Base-by-base conservation (phyloP, 2,329 filamentous ascomycete genomes). In the Rutstroemia sp. region DNA sequence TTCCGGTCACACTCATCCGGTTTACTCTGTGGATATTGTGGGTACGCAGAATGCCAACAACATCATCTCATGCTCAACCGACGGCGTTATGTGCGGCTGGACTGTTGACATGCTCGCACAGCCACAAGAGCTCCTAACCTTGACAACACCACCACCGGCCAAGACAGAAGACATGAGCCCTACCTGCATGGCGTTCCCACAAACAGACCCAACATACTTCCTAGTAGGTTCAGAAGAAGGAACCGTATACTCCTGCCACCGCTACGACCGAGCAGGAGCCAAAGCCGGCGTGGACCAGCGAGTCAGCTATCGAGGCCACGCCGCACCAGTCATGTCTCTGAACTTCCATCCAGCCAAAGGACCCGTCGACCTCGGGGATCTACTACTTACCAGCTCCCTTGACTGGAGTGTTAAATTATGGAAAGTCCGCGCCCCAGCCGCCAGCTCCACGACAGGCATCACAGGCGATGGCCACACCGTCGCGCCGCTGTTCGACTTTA, bases 31-130 rank as follows among this genome's bases (percentile, higher is more conserved):
- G 57, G 89, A 94, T 61, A 95, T 99, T 55, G 90, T 99, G 50
- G 94, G 94, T 62, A 99, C 95, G 0, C 94, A 97, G 69, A 99
- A 99, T 71, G 94, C 94, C 58, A 96, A 96, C 75, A 99, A 97
- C 72, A 96, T 99, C 70, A 88, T 99, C 65, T 96, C 92, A 37
- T 92, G 90, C 70, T 96, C 91, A 1, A 99, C 94, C 0, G 94
- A 99, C 69, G 94, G 94, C 54, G 90, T 95, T 9, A 90, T 97
- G 44, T 99, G 94, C 71, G 90, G 92, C 49, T 99, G 94, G 94
- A 92, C 89, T 55, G 90, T 96, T 62, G 95, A 99, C 71, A 97
- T 99, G 83, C 88, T 99, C 59, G 90, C 92, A 1, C 90, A 96
- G 71, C 94, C 94, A 0, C 92, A 97, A 72, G 94, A 99, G 75